Evolutionary conservation across 108 stramenopile species (phyloP), one percentile per base, ranked within the genome.

Genomic region (Pseudonitzschia delicatissima): DNA sequence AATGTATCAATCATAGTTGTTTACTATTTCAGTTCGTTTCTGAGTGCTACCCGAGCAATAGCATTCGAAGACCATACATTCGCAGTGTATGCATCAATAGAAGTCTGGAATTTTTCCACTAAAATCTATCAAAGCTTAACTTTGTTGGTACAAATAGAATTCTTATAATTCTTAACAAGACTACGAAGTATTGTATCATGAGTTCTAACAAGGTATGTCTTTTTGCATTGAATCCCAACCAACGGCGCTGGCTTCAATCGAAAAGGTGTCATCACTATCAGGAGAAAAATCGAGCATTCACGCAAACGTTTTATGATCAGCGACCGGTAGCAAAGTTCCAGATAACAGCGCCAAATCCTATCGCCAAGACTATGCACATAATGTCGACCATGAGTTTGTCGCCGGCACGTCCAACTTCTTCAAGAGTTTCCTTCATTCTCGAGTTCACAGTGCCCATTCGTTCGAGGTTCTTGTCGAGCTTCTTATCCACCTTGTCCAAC

Each of bases 311-410:
- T n/a, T n/a, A n/a, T n/a, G n/a, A n/a, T n/a, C n/a, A 18, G 20
- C 50, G 13, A 9, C 13, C 32, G 35, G 42, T 44, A 20, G 39
- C 45, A 65, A 80, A 75, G 59, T 79, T 83, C 71, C 90, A 93
- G 26, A 90, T 71, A 28, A 93, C 86, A 34, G 85, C 88, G 29
- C 72, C 77, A 70, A 93, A 76, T 13, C 92, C 92, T 58, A 90
- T 63, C 18, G 82, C 72, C 28, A 93, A 66, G 18, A 95, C 88
- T 65, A 97, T 90, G 69, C 96, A 97, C 90, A 97, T 96, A 35
- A 97, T 95, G 73, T 97, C 96, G 3, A 97, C 90, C 78, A 93
- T 94, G 27, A 97, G 49, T 69, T 97, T 97, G 66, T 96, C 96
- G 42, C 86, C 71, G 45, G 80, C 62, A 21, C 96, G 82, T 31